Evolutionary conservation across 305 asterid species (phyloP).

Genomic region (Nicotiana rustica): DNA sequence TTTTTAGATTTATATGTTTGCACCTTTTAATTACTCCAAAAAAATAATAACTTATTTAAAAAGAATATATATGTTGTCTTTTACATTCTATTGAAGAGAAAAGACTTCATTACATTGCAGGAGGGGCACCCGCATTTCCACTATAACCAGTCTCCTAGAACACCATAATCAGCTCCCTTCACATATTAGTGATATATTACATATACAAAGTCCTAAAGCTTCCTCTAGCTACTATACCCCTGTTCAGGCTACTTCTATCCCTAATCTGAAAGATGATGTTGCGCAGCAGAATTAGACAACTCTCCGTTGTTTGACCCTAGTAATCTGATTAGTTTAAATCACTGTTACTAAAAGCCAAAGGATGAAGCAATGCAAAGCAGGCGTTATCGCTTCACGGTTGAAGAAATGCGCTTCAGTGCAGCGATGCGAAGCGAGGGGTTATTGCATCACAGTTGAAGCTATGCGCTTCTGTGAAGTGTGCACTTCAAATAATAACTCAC

Average conservation of each 20-base stretch:
- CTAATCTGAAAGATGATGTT: not conserved
- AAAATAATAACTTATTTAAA: not conserved
- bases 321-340: not conserved
- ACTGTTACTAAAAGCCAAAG: too few species aligned
- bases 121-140: not conserved
- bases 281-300: not conserved
- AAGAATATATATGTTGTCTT: not conserved
- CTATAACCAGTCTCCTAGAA: not conserved
- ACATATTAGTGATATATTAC: not conserved
- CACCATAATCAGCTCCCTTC: not conserved
- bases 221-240: not conserved
- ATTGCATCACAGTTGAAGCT: too few species aligned
- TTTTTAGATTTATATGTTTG: not conserved
- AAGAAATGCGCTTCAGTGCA: too few species aligned
- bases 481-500: too few species aligned
- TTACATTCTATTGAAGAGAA: not conserved
- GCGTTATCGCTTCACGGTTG: too few species aligned
- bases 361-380: too few species aligned
- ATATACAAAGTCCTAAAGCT: not conserved
- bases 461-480: too few species aligned
- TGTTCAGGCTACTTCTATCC: not conserved
- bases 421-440: too few species aligned
- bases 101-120: not conserved
- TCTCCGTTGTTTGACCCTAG: not conserved
- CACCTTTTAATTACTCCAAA: not conserved